Conservation (phyloP, 202 grass and related monocot species). For the Schoenoplectus tabernaemontani region DNA sequence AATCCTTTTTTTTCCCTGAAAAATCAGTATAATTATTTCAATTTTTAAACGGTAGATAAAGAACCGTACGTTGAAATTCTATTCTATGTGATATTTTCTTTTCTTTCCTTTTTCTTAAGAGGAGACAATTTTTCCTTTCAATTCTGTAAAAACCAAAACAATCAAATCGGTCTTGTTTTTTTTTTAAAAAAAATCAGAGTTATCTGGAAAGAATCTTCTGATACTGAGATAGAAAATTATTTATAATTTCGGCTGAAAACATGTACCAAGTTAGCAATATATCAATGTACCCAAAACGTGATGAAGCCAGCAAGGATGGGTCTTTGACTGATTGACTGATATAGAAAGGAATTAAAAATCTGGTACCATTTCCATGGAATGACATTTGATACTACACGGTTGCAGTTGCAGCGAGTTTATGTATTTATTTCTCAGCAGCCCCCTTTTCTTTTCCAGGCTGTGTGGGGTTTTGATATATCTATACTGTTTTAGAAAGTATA, state of each 20-base stretch:
- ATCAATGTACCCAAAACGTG: neutral
- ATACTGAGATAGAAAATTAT: neutral
- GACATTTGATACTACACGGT: conserved; percentile 1
- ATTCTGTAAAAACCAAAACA: neutral
- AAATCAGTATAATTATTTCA: neutral
- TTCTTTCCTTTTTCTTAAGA: too few relatives aligned
- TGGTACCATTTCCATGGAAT: neutral
- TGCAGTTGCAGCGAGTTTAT: neutral
- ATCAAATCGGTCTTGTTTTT: neutral
- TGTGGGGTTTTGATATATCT: neutral
- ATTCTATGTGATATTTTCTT: too few relatives aligned
- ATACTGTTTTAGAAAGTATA: conserved; percentile 10
- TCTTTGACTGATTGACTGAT: conserved; percentile 11
- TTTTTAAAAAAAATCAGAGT: neutral
- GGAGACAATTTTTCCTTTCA: neutral
- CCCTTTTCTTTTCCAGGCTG: conserved; percentile 1
- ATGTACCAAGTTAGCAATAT: neutral
- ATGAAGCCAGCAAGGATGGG: neutral
- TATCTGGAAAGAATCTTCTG: neutral
- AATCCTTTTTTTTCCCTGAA: neutral
- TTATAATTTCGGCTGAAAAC: neutral
- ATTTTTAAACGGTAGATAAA: neutral
- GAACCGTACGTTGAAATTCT: too few relatives aligned
- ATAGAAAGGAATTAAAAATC: neutral
- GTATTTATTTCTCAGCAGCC: neutral